Conservation (phyloP, 1,139 yeast genomes). For the Williopsis jadinii region DNA sequence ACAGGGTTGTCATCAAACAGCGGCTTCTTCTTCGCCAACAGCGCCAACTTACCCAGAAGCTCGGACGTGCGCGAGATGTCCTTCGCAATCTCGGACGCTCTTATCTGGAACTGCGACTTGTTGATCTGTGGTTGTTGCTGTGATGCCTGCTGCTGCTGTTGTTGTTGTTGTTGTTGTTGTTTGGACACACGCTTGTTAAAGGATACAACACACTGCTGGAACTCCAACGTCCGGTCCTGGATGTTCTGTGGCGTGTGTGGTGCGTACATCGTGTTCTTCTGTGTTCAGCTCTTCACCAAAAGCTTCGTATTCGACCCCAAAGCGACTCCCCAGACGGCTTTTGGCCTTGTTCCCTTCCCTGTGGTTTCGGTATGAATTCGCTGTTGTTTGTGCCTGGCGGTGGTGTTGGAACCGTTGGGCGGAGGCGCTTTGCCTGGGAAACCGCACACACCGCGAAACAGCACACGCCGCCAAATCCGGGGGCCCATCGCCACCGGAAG, state of each 20-base stretch:
- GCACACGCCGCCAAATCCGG: no score
- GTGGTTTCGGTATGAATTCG: no score
- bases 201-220: slow-evolving; percentile 75
- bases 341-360: no score
- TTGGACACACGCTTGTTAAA: slow-evolving; percentile 41
- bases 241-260: slow-evolving; percentile 24
- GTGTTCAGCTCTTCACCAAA: no score
- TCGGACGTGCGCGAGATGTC: slow-evolving; percentile 89
- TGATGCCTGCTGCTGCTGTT: slow-evolving; percentile 22
- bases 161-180: slow-evolving; percentile 29
- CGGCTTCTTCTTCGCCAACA: slow-evolving; percentile 85
- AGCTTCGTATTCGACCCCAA: no score
- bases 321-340: no score
- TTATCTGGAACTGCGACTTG: slow-evolving; percentile 66
- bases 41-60: slow-evolving; percentile 71
- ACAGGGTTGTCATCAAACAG: slow-evolving; percentile 90
- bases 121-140: slow-evolving; percentile 21
- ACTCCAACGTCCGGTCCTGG: slow-evolving; percentile 80
- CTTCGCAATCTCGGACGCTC: slow-evolving; percentile 80
- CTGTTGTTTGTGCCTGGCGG: no score
- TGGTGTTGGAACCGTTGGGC: no score
- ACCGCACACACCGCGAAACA: no score
- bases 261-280: slow-evolving; percentile 5
- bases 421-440: no score
- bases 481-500: no score